Percentiles rank a stretch among this genome's conserved stretches.
phyloP scores from a whole-genome alignment of 1,139 yeast species.

The Spencermartinsiella ligniputridi region DNA sequence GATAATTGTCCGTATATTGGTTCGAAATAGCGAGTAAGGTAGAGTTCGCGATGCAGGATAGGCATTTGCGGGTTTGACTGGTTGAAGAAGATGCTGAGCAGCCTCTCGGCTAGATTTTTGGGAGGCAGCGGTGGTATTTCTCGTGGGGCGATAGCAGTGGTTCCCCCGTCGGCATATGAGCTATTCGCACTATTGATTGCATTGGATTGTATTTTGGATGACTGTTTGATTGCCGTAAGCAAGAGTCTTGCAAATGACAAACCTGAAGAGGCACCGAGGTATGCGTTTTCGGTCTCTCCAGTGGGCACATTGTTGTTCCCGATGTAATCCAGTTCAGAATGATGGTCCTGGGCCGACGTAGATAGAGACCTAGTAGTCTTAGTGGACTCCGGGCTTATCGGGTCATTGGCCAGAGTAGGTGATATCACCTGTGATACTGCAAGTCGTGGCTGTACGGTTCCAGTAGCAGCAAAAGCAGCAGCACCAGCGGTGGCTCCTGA shows the following conservation, averaged over 20 bases:
- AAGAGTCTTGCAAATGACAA: slow-evolving; percentile 71
- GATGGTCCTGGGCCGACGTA: background rate
- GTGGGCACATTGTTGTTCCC: background rate
- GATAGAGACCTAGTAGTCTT: background rate
- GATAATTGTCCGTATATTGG: slow-evolving; percentile 76
- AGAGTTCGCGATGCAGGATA: slow-evolving; percentile 73
- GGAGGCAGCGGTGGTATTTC: slow-evolving; percentile 61
- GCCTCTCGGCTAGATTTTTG: slow-evolving; percentile 62
- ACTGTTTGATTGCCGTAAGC: slow-evolving; percentile 69
- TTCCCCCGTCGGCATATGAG: background rate
- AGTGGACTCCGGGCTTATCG: slow-evolving; percentile 1
- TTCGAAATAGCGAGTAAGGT: slow-evolving; percentile 58
- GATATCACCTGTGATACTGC: background rate
- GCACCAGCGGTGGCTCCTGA: slow-evolving; percentile 31
- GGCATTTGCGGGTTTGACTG: slow-evolving; percentile 83
- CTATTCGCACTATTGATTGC: slow-evolving; percentile 2
- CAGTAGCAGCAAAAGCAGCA: background rate
- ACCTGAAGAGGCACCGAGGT: slow-evolving; percentile 54
- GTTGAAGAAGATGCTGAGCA: slow-evolving; percentile 65
- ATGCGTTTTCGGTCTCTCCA: slow-evolving; percentile 22
- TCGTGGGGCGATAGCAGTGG: background rate
- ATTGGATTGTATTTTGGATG: slow-evolving; percentile 5
- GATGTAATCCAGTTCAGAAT: background rate
- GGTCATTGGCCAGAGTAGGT: background rate
- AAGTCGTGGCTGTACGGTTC: background rate